Conservation (phyloP, 1,139 yeast genomes). For the Candida albicans region DNA sequence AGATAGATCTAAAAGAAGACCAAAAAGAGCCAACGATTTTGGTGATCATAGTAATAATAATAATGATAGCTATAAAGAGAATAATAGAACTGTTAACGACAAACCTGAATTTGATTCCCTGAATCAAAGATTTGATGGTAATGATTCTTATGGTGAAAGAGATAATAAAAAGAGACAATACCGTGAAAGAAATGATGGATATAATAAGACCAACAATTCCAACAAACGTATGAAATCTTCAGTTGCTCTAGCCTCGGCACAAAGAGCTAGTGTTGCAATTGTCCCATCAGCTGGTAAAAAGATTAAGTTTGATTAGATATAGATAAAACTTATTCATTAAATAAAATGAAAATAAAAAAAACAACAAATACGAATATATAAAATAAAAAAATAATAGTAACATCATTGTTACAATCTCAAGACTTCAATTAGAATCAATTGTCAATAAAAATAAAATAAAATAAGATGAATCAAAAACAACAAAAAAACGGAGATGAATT, state of each 20-base stretch:
- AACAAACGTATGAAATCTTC: slow-evolving; percentile 70
- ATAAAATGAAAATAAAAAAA: background rate
- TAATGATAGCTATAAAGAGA: slow-evolving; percentile 1
- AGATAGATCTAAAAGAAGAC: slow-evolving; percentile 81
- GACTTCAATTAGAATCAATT: too few relatives aligned
- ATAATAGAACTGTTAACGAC: background rate
- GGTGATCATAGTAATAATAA: slow-evolving; percentile 1
- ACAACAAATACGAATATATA: slow-evolving; percentile 1
- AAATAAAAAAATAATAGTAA: background rate
- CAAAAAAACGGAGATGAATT: slow-evolving; percentile 2
- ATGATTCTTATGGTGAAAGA: slow-evolving; percentile 15
- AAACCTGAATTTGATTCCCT: too few relatives aligned
- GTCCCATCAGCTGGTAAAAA: slow-evolving; percentile 92
- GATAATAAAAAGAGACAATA: slow-evolving; percentile 22
- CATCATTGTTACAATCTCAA: background rate
- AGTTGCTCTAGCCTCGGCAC: slow-evolving; percentile 84
- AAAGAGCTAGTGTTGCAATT: slow-evolving; percentile 86
- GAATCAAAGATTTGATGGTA: background rate
- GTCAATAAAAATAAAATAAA: background rate
- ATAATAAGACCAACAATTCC: background rate
- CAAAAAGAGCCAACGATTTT: slow-evolving; percentile 26
- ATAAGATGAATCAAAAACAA: background rate
- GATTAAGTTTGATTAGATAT: slow-evolving; percentile 54
- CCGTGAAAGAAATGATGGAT: slow-evolving; percentile 11
- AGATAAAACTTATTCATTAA: background rate